These are phyloP conservation scores for Mycena epipterygia DNA, from an alignment of 768 basidiomycete genomes.

Conservation along the genomic window DNA sequence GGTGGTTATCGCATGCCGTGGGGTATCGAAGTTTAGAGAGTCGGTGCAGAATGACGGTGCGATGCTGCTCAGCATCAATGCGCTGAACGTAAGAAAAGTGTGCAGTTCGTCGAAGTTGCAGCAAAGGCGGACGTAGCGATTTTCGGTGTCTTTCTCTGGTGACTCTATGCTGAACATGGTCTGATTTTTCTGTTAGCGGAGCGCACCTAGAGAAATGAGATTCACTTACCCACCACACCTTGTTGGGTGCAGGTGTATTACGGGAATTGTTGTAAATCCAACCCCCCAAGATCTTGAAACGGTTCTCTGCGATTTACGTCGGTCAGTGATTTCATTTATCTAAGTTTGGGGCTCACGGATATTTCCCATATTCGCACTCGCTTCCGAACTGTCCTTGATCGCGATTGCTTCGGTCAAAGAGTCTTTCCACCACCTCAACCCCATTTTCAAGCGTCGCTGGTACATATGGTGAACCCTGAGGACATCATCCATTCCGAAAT, in stretches of 20 bases:
- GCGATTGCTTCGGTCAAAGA: slow-evolving; percentile 11
- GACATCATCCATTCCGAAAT: slow-evolving; percentile 43
- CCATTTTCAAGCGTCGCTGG: neutral
- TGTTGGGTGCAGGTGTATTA: slow-evolving; percentile 38
- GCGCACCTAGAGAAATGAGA: neutral
- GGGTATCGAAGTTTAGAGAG: slow-evolving; percentile 32
- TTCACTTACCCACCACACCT: slow-evolving; percentile 48
- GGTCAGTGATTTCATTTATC: too few species aligned
- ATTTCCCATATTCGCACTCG: slow-evolving; percentile 15
- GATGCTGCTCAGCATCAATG: neutral
- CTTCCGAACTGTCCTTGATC: slow-evolving; percentile 1
- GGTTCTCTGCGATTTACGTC: neutral
- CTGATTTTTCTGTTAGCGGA: neutral
- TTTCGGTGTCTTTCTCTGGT: slow-evolving; percentile 5
- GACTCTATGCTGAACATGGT: slow-evolving; percentile 11
- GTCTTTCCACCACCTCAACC: slow-evolving; percentile 26
- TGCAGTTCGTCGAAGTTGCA: slow-evolving; percentile 26
- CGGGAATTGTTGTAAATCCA: slow-evolving; percentile 47
- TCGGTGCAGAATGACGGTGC: slow-evolving; percentile 41
- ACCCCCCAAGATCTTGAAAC: slow-evolving; percentile 45
- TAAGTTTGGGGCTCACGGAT: too few species aligned
- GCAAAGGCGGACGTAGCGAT: slow-evolving; percentile 25
- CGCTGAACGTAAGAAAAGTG: slow-evolving; percentile 15
- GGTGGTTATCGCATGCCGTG: neutral
- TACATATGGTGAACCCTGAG: neutral